These are phyloP conservation scores for Collybia mongolica DNA, from an alignment of 768 basidiomycete genomes.

Conservation along the genomic window DNA sequence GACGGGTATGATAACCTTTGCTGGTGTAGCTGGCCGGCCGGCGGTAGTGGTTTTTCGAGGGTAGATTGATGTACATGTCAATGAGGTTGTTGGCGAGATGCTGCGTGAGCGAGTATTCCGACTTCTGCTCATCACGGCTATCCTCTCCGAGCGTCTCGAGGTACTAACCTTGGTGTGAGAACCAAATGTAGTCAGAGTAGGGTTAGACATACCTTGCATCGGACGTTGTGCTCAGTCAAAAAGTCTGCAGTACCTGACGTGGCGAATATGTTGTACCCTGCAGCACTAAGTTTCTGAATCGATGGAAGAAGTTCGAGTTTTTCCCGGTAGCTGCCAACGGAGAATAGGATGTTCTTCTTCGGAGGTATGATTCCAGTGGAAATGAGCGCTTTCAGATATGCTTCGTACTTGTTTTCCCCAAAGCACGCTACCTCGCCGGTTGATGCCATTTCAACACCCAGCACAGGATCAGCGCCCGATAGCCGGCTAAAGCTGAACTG, in stretches of 20 bases:
- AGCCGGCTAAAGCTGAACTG: conserved; percentile 98
- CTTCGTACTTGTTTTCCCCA: conserved; percentile 96
- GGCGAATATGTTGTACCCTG: conserved; percentile 95
- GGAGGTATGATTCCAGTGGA: conserved; percentile 94
- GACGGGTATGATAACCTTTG: conserved; percentile 94
- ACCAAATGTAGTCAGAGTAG: background rate
- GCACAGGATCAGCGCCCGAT: conserved; percentile 94
- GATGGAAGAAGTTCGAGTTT: conserved; percentile 95
- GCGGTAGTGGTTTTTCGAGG: conserved; percentile 96
- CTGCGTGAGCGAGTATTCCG: conserved; percentile 95
- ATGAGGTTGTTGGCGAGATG: conserved; percentile 97
- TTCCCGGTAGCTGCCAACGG: conserved; percentile 95
- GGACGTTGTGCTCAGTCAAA: conserved; percentile 93
- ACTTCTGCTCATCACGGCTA: conserved; percentile 80
- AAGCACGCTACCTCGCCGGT: conserved; percentile 99
- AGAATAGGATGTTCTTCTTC: conserved; percentile 97
- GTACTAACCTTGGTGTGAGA: conserved; percentile 49
- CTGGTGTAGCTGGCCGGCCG: conserved; percentile 96
- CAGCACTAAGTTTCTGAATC: conserved; percentile 90
- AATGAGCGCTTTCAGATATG: conserved; percentile 95
- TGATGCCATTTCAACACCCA: conserved; percentile 99
- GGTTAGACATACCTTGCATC: conserved; percentile 72
- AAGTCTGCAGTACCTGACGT: conserved; percentile 98
- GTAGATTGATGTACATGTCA: conserved; percentile 99
- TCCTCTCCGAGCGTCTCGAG: conserved; percentile 84